Percentiles rank a stretch among this genome's conserved stretches.
phyloP scores from a whole-genome alignment of 768 basidiomycete species.

The Lentinula sp. region DNA sequence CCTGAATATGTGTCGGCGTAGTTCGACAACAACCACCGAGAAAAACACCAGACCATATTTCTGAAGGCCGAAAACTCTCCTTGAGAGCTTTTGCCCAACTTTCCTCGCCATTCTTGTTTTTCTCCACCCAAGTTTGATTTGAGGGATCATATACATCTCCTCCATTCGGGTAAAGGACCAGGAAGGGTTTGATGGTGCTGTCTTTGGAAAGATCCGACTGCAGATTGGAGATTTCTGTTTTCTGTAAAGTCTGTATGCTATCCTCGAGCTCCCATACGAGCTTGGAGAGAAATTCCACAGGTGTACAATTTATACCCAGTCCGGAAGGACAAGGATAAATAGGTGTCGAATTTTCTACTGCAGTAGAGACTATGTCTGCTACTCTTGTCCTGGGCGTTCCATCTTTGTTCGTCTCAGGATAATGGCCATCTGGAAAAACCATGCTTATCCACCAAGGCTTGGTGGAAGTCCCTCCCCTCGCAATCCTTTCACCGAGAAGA shows the following conservation, averaged over 20 bases:
- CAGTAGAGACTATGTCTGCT: constrained; percentile 36
- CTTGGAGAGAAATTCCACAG: constrained; percentile 31
- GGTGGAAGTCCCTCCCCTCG: background rate
- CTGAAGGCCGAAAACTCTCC: constrained; percentile 12
- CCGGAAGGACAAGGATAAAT: constrained; percentile 35
- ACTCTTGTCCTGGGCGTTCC: constrained; percentile 21
- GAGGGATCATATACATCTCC: constrained; percentile 47
- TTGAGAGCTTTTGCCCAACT: constrained; percentile 31
- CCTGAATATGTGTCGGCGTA: constrained; percentile 43
- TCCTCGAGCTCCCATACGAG: constrained; percentile 20
- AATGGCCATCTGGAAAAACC: constrained; percentile 49
- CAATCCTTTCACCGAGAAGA: constrained; percentile 20
- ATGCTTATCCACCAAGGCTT: constrained; percentile 78
- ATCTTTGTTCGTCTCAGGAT: constrained; percentile 28
- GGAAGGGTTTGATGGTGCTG: constrained; percentile 29
- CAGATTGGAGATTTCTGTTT: constrained; percentile 6
- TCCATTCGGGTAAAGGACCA: constrained; percentile 73
- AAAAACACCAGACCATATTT: constrained; percentile 43
- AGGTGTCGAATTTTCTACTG: constrained; percentile 20
- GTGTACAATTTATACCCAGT: constrained; percentile 75
- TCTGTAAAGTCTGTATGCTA: constrained; percentile 21
- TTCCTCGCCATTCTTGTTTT: constrained; percentile 9
- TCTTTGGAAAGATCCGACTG: constrained; percentile 4
- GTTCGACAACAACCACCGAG: constrained; percentile 70
- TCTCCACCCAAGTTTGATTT: constrained; percentile 35